Conservation (phyloP, 345 rosid species). For the Salix arbutifolia region DNA sequence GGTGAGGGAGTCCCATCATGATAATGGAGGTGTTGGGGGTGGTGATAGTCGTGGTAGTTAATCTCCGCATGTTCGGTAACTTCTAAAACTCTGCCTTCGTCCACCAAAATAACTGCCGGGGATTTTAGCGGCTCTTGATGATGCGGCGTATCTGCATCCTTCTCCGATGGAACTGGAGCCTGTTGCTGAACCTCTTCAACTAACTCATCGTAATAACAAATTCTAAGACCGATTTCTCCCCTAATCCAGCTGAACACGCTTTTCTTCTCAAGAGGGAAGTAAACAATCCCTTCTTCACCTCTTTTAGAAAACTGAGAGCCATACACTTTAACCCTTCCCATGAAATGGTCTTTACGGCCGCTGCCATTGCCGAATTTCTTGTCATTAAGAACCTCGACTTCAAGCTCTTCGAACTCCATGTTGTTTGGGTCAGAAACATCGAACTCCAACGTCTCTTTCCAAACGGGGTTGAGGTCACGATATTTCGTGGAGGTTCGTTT, state of each 20-base stretch:
- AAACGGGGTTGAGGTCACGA: slow-evolving; percentile 80
- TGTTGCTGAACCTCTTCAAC: slow-evolving; percentile 40
- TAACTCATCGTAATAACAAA: slow-evolving; percentile 71
- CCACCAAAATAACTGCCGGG: slow-evolving; percentile 42
- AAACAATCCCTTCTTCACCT: slow-evolving; percentile 79
- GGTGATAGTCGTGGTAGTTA: slow-evolving; percentile 18
- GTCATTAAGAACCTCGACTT: slow-evolving; percentile 77
- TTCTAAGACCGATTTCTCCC: slow-evolving; percentile 78
- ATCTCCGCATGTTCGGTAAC: slow-evolving; percentile 31
- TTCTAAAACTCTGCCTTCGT: slow-evolving; percentile 56
- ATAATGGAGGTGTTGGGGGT: not conserved
- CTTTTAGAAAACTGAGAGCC: slow-evolving; percentile 67
- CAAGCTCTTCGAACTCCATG: slow-evolving; percentile 77
- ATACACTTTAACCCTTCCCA: slow-evolving; percentile 80
- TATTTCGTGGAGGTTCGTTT: slow-evolving; percentile 62
- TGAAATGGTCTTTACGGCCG: slow-evolving; percentile 82
- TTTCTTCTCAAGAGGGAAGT: slow-evolving; percentile 77
- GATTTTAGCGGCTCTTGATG: slow-evolving; percentile 30
- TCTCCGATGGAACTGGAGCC: slow-evolving; percentile 21
- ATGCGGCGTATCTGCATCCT: slow-evolving; percentile 21
- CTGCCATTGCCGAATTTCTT: slow-evolving; percentile 69
- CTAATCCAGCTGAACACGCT: slow-evolving; percentile 90
- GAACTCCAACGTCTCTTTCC: slow-evolving; percentile 88
- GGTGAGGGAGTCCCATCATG: slow-evolving; percentile 40
- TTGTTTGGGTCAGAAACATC: slow-evolving; percentile 63